Percentiles rank a stretch among this genome's conserved stretches.
phyloP scores from a whole-genome alignment of 495 filamentous ascomycete species.

The Aspergillus ostianus region DNA sequence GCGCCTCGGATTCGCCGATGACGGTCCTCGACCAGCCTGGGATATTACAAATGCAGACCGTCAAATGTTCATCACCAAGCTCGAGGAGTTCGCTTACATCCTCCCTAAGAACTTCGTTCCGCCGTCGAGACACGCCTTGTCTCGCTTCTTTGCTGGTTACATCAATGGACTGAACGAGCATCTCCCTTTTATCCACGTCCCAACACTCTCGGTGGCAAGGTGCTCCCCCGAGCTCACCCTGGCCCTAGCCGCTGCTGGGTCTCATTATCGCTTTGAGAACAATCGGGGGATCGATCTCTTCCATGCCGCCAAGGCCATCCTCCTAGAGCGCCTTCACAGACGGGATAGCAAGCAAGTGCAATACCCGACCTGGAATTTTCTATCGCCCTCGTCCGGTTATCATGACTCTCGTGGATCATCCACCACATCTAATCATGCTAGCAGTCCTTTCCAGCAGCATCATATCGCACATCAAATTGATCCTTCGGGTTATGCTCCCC shows the following conservation, averaged over 20 bases:
- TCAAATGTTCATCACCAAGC: slow-evolving; percentile 57
- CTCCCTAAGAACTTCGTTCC: slow-evolving; percentile 67
- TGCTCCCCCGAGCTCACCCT: slow-evolving; percentile 46
- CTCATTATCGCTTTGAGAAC: slow-evolving; percentile 62
- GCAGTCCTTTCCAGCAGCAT: slow-evolving; percentile 38
- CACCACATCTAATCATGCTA: slow-evolving; percentile 38
- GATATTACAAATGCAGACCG: slow-evolving; percentile 65
- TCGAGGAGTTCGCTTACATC: slow-evolving; percentile 64
- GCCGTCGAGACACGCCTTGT: slow-evolving; percentile 45
- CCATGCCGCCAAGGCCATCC: slow-evolving; percentile 56
- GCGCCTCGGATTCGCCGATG: slow-evolving; percentile 44
- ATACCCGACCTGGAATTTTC: slow-evolving; percentile 43
- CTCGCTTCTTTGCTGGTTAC: slow-evolving; percentile 49
- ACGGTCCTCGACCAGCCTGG: slow-evolving; percentile 54
- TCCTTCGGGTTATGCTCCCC: slow-evolving; percentile 35
- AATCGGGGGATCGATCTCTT: slow-evolving; percentile 66
- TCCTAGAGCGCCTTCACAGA: slow-evolving; percentile 46
- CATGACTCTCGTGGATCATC: slow-evolving; percentile 42
- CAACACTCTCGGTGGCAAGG: slow-evolving; percentile 46
- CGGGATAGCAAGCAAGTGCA: slow-evolving; percentile 46
- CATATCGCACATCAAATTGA: slow-evolving; percentile 31
- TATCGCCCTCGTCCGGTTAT: slow-evolving; percentile 38
- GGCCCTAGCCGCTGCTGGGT: slow-evolving; percentile 48
- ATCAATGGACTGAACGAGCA: slow-evolving; percentile 50
- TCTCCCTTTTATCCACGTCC: slow-evolving; percentile 50